Percentiles rank a stretch among this genome's conserved stretches.
These are phyloP conservation scores for Lagenaria siceraria DNA, from an alignment of 306 rosid genomes.

Conservation along the genomic window DNA sequence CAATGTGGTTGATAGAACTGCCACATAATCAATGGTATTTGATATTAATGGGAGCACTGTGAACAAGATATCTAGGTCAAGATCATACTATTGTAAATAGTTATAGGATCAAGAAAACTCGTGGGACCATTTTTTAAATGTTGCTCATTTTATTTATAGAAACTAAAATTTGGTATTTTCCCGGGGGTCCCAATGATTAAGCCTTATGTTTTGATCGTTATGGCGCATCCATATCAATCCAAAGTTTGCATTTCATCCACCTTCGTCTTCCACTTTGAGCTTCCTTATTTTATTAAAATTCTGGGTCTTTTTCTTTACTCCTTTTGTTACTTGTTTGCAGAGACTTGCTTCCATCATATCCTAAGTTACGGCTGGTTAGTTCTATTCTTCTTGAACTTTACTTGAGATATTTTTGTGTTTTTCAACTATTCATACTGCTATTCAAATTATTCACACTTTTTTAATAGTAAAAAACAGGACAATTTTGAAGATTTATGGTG, in stretches of 20 bases:
- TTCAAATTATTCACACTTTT: conserved; percentile 1
- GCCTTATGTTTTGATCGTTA: no score
- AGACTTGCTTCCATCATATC: conserved; percentile 69
- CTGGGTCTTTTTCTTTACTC: background rate
- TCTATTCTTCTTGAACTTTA: conserved; percentile 7
- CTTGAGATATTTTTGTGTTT: background rate
- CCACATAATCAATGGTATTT: no score
- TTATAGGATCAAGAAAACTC: no score
- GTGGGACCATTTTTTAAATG: no score
- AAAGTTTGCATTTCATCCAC: background rate
- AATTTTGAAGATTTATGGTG: background rate
- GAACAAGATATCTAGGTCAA: no score
- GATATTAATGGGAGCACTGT: no score
- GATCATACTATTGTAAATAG: no score
- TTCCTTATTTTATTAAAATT: background rate
- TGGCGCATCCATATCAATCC: background rate
- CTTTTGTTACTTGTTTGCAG: conserved; percentile 35
- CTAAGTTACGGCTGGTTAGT: conserved; percentile 65
- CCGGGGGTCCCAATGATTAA: no score
- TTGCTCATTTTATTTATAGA: no score
- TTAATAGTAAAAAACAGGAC: background rate
- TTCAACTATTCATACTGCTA: background rate
- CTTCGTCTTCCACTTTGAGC: conserved; percentile 3
- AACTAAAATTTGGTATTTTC: no score
- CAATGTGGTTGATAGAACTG: no score